Percentiles rank a stretch among this genome's conserved stretches.
Conservation (phyloP, 345 rosid species). For the Cardamine chenopodiifolia region DNA sequence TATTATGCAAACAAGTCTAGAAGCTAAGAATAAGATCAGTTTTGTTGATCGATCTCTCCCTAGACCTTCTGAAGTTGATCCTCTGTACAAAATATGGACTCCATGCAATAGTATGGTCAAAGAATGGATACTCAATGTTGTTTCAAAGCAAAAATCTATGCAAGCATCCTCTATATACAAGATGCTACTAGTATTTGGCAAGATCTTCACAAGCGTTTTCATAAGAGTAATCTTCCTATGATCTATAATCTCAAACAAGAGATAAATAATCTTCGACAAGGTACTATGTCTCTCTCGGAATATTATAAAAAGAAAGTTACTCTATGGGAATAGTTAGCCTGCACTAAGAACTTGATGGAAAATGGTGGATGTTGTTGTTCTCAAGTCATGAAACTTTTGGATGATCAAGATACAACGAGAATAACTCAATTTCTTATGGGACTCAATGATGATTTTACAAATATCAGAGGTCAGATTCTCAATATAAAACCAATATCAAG, state of each 20-base stretch:
- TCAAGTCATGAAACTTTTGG: too few species aligned
- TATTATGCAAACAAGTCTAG: not conserved
- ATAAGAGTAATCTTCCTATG: not conserved
- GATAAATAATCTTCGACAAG: not conserved
- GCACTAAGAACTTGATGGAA: too few species aligned
- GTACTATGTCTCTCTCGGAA: not conserved
- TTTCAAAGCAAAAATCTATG: not conserved
- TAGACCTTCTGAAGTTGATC: not conserved
- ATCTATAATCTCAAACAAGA: not conserved
- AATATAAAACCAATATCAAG: too few species aligned
- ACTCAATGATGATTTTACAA: too few species aligned
- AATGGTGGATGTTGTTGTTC: too few species aligned
- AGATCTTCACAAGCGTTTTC: not conserved
- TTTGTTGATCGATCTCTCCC: not conserved
- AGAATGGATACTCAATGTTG: not conserved
- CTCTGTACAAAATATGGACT: not conserved
- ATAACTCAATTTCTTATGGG: too few species aligned
- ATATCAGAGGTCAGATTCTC: too few species aligned
- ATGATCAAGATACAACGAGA: too few species aligned
- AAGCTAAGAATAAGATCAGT: not conserved
- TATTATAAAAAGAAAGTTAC: not conserved
- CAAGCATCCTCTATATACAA: not conserved
- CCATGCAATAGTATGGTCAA: not conserved
- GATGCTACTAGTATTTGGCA: not conserved
- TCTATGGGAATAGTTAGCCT: not conserved